Conservation (phyloP, 106 monocot species). For the Platanthera guangdongensis region DNA sequence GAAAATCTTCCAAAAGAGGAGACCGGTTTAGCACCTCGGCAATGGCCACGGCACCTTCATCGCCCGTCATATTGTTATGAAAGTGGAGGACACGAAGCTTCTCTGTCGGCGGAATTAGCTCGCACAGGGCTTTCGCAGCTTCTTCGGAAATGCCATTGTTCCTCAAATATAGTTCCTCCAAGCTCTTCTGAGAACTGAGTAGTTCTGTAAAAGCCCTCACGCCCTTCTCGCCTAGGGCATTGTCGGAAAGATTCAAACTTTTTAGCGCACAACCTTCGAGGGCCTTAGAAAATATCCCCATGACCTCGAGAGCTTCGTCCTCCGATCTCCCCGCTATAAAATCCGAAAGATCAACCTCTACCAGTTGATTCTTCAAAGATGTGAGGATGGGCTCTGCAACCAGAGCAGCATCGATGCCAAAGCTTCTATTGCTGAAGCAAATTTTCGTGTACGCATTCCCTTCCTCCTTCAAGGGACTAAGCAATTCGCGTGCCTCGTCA, state of each 20-base stretch:
- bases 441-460: constrained; percentile 61
- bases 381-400: constrained; percentile 65
- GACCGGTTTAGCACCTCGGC: constrained; percentile 47
- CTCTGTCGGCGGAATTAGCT: constrained; percentile 72
- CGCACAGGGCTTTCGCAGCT: constrained; percentile 72
- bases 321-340: constrained; percentile 79
- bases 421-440: constrained; percentile 87
- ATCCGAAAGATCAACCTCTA: constrained; percentile 78
- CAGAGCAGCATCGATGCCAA: constrained; percentile 65
- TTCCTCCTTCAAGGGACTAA: constrained; percentile 44
- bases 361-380: constrained; percentile 55
- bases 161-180: constrained; percentile 87
- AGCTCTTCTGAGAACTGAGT: constrained; percentile 51
- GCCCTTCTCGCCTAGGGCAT: constrained; percentile 96
- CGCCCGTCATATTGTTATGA: constrained; percentile 81
- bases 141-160: constrained; percentile 95
- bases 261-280: constrained; percentile 43
- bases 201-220: constrained; percentile 77
- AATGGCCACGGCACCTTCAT: constrained; percentile 65
- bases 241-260: constrained; percentile 73
- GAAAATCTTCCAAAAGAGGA: constrained; percentile 62
- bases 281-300: constrained; percentile 70
- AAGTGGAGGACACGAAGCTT: constrained; percentile 78
- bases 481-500: constrained; percentile 62
- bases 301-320: constrained; percentile 97